A percentile compares a stretch with the other conserved stretches of the same genome.
phyloP scores from a whole-genome alignment of 2,329 filamentous ascomycete species.

The Bipolaris sorokiniana region DNA sequence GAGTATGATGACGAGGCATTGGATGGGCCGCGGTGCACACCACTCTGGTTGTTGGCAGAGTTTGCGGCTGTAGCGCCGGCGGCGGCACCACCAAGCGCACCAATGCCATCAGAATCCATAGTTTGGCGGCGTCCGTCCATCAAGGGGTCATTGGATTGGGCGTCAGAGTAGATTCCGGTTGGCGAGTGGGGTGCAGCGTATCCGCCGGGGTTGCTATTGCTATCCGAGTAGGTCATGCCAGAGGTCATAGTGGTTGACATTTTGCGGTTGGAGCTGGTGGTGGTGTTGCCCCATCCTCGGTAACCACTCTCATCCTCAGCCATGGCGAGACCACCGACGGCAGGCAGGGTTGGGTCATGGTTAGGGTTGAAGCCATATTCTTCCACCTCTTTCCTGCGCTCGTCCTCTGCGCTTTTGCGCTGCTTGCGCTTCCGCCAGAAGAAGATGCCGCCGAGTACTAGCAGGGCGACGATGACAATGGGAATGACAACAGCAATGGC shows the following conservation, averaged over 20 bases:
- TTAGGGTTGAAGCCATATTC: constrained; percentile 99
- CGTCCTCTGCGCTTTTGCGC: constrained; percentile 82
- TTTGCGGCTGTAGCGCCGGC: constrained; percentile 57
- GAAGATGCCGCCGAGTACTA: constrained; percentile 77
- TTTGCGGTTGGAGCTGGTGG: constrained; percentile 73
- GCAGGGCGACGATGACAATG: constrained; percentile 82
- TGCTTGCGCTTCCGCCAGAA: constrained; percentile 90
- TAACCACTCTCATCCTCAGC: constrained; percentile 79
- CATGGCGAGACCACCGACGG: constrained; percentile 66
- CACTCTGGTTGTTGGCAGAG: constrained; percentile 65
- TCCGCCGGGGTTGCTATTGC: constrained; percentile 61
- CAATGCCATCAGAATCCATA: constrained; percentile 79
- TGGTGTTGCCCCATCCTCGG: constrained; percentile 90
- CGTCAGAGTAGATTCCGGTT: constrained; percentile 69
- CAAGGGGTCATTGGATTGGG: constrained; percentile 71
- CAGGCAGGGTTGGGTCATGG: constrained; percentile 80
- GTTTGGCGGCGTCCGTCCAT: constrained; percentile 57
- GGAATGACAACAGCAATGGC: constrained; percentile 94
- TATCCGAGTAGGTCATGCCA: constrained; percentile 74
- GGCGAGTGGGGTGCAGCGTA: constrained; percentile 65
- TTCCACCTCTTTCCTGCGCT: constrained; percentile 92
- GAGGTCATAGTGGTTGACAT: constrained; percentile 88
- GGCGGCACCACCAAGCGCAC: constrained; percentile 68
- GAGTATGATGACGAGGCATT: constrained; percentile 98
- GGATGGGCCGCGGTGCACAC: constrained; percentile 86